phyloP scores from a whole-genome alignment of 1,284 basidiomycete genomes.

The Apiotrichum siamense region DNA sequence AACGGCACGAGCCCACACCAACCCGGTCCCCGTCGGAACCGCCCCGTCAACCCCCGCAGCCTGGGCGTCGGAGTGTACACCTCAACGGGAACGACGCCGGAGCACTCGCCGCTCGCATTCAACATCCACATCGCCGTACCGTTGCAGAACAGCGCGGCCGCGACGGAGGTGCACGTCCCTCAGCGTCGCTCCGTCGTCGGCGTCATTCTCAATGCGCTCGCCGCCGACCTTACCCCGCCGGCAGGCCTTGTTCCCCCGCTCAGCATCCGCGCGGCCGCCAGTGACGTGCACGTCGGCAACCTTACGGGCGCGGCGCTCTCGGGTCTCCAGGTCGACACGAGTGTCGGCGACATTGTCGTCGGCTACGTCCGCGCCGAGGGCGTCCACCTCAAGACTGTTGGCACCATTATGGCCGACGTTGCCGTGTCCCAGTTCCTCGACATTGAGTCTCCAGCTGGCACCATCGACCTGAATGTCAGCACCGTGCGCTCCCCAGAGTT shows the following conservation, averaged over 20 bases:
- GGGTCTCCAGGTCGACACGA: constrained; percentile 1
- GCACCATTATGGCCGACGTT: not conserved
- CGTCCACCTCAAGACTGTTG: constrained; percentile 2
- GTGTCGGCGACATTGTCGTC: constrained; percentile 4
- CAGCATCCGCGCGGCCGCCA: constrained; percentile 1
- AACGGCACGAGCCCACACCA: not conserved
- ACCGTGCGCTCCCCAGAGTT: not conserved
- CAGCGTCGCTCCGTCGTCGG: not conserved
- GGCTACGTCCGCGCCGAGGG: constrained; percentile 6
- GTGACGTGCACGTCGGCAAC: constrained; percentile 2
- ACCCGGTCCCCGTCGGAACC: not conserved
- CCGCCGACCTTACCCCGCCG: not conserved
- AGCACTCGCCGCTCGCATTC: constrained; percentile 3
- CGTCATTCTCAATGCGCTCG: not conserved
- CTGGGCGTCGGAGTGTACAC: constrained; percentile 14
- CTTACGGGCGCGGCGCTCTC: constrained; percentile 4
- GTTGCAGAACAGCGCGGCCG: not conserved
- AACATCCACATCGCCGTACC: constrained; percentile 15
- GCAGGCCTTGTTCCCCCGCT: constrained; percentile 5
- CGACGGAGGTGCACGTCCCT: not conserved
- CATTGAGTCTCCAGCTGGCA: constrained; percentile 2
- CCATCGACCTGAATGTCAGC: constrained; percentile 6
- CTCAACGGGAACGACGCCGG: not conserved
- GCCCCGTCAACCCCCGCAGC: not conserved
- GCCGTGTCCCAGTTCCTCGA: constrained; percentile 4